A percentile compares a stretch with the other conserved stretches of the same genome.
phyloP scores from a whole-genome alignment of 176 grass and related monocot genomes.

The Musa troglodytarum region DNA sequence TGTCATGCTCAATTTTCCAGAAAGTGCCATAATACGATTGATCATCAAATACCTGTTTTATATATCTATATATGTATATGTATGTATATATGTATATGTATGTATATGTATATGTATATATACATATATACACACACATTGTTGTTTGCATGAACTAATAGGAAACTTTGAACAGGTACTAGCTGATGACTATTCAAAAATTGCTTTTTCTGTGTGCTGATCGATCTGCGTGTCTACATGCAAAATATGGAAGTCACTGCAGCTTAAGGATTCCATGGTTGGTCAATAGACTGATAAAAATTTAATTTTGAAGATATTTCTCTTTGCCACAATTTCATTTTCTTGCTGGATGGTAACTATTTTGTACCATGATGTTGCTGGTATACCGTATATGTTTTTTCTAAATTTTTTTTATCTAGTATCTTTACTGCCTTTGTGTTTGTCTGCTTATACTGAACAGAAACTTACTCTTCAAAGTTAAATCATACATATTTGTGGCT shows the following conservation, averaged over 20 bases:
- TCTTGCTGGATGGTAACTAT: neutral
- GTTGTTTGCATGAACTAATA: neutral
- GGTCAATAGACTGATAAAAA: slow-evolving; percentile 1
- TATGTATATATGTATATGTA: too few species aligned
- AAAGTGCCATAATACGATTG: too few species aligned
- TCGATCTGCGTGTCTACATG: slow-evolving; percentile 79
- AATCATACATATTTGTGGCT: neutral
- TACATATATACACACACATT: too few species aligned
- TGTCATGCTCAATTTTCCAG: too few species aligned
- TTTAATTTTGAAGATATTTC: neutral
- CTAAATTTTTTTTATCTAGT: neutral
- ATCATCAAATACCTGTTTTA: too few species aligned
- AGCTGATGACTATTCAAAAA: slow-evolving; percentile 81
- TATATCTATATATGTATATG: too few species aligned
- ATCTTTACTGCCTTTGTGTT: neutral
- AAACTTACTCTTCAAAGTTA: neutral
- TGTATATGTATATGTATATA: too few species aligned
- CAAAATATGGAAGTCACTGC: slow-evolving; percentile 86
- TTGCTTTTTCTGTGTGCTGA: slow-evolving; percentile 87
- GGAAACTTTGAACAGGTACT: slow-evolving; percentile 41
- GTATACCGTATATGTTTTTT: neutral
- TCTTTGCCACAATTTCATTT: too few species aligned
- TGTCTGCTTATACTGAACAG: neutral
- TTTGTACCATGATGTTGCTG: neutral
- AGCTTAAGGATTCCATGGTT: slow-evolving; percentile 93